phyloP scores from a whole-genome alignment of 805 yeast species.

The Schwanniomyces occidentalis region DNA sequence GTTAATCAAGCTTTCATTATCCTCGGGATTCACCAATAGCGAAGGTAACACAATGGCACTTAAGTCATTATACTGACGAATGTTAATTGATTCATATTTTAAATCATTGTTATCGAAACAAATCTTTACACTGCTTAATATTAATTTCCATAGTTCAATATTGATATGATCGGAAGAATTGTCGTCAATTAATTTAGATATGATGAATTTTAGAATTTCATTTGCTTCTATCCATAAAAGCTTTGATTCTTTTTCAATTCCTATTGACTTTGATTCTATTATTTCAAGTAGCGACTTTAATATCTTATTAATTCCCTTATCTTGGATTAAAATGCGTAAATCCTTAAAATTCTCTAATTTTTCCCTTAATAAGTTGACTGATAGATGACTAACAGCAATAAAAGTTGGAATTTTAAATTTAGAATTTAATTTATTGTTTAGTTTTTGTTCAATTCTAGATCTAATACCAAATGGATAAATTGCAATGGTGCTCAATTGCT shows the following conservation, averaged over 20 bases:
- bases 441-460: conserved; percentile 54
- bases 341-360: conserved; percentile 36
- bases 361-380: conserved; percentile 41
- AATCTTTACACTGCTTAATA: conserved; percentile 41
- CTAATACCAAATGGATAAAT: conserved; percentile 64
- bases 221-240: conserved; percentile 60
- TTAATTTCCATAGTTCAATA: conserved; percentile 39
- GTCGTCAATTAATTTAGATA: conserved; percentile 27
- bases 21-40: conserved; percentile 19
- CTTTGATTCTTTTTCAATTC: conserved; percentile 20
- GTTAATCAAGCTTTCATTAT: conserved; percentile 31
- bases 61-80: conserved; percentile 43
- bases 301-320: conserved; percentile 47
- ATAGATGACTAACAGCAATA: conserved; percentile 53
- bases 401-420: conserved; percentile 60
- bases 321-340: conserved; percentile 38
- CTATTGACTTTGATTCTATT: conserved; percentile 44
- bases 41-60: conserved; percentile 43
- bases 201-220: conserved; percentile 36
- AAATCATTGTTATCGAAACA: conserved; percentile 35
- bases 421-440: conserved; percentile 31
- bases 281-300: conserved; percentile 54
- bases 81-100: conserved; percentile 46
- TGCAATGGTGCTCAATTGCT: conserved; percentile 54
- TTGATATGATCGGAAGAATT: conserved; percentile 8